Evolutionary conservation across 805 yeast genomes (phyloP).

Genomic region (Kazachstania viticola): DNA sequence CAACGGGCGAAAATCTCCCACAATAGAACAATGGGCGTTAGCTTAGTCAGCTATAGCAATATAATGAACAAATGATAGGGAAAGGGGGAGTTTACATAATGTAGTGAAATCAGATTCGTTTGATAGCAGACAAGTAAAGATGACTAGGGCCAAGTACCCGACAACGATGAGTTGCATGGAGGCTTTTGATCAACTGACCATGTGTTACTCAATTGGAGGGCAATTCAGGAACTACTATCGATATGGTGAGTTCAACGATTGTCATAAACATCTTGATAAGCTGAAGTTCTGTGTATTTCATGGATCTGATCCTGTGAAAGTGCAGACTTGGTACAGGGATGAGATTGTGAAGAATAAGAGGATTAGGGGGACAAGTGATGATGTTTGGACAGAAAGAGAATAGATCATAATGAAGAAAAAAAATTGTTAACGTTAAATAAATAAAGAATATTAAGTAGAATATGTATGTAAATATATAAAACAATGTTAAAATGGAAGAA

Average conservation of each 20-base stretch:
- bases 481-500: too few relatives aligned
- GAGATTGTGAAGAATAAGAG: conserved; percentile 45
- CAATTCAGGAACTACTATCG: conserved; percentile 77
- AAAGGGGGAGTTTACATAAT: too few relatives aligned
- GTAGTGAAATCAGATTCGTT: too few relatives aligned
- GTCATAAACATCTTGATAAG: conserved; percentile 59
- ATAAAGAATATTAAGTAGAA: too few relatives aligned
- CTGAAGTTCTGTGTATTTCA: conserved; percentile 70
- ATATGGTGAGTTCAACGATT: conserved; percentile 64
- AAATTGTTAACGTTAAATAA: too few relatives aligned
- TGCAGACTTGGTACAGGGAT: conserved; percentile 62
- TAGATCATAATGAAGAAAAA: too few relatives aligned
- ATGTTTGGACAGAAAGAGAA: conserved; percentile 53
- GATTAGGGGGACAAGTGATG: conserved; percentile 67
- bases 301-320: conserved; percentile 40
- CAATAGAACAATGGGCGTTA: too few relatives aligned
- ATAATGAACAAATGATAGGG: too few relatives aligned
- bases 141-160: conserved; percentile 22
- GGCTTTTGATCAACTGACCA: conserved; percentile 76
- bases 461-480: too few relatives aligned
- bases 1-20: too few relatives aligned
- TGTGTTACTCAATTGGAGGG: conserved; percentile 85
- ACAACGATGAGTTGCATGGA: conserved; percentile 62
- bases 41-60: too few relatives aligned
- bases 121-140: too few relatives aligned